These are phyloP conservation scores for Ascochyta viciae-villosae DNA, from an alignment of 2,329 filamentous ascomycete genomes.

Conservation along the genomic window DNA sequence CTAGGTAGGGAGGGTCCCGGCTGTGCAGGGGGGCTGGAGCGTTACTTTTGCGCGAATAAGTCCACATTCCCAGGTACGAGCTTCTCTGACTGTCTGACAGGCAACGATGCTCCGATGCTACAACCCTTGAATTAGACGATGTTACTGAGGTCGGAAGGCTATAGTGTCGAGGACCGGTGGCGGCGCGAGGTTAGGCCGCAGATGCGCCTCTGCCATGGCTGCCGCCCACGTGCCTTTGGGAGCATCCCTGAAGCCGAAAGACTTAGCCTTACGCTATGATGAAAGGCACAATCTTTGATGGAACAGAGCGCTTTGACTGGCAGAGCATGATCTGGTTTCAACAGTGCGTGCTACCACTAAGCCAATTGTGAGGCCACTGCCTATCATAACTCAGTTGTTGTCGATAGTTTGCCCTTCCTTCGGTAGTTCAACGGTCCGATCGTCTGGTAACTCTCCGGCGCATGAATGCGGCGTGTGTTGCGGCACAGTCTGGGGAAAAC, in stretches of 20 bases:
- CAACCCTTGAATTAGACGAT: background rate
- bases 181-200: background rate
- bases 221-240: background rate
- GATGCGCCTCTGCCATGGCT: constrained; percentile 3
- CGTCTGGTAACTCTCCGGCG: constrained; percentile 4
- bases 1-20: too few relatives aligned
- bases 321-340: background rate
- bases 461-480: background rate
- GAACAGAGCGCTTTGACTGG: background rate
- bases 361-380: background rate
- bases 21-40: too few relatives aligned
- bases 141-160: background rate
- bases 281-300: background rate
- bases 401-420: background rate
- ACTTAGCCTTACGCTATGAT: background rate
- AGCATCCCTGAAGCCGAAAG: background rate
- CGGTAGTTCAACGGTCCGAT: constrained; percentile 1
- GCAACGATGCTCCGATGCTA: background rate
- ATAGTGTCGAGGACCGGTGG: background rate
- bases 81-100: background rate
- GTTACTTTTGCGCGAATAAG: too few relatives aligned
- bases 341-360: background rate
- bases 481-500: background rate
- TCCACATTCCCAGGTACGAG: background rate
- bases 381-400: background rate